These are phyloP conservation scores for Aspergillus arachidicola DNA, from an alignment of 2,329 filamentous ascomycete genomes.

Conservation along the genomic window DNA sequence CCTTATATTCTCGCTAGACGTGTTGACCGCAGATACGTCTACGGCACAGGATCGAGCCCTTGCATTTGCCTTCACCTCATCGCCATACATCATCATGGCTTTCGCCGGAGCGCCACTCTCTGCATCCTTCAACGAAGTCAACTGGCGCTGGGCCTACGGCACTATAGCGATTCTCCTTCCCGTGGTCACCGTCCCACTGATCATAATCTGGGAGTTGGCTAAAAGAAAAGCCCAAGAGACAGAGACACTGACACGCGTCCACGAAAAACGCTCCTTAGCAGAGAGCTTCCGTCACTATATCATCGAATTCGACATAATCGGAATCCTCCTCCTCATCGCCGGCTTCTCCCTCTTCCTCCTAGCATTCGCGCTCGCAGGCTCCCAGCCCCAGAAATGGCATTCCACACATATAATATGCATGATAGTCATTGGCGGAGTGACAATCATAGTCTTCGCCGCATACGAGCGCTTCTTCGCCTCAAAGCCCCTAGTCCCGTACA, in stretches of 20 bases:
- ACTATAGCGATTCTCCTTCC: slow-evolving; percentile 62
- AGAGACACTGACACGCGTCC: slow-evolving; percentile 48
- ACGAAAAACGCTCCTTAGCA: slow-evolving; percentile 41
- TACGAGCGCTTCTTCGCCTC: slow-evolving; percentile 56
- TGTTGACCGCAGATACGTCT: slow-evolving; percentile 64
- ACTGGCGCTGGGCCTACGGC: slow-evolving; percentile 65
- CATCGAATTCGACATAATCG: slow-evolving; percentile 62
- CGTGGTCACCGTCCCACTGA: slow-evolving; percentile 56
- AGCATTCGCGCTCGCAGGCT: slow-evolving; percentile 53
- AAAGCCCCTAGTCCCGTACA: slow-evolving; percentile 7
- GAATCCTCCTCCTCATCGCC: slow-evolving; percentile 59
- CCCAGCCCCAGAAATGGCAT: slow-evolving; percentile 41
- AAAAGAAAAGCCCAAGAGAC: slow-evolving; percentile 55
- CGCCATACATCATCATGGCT: slow-evolving; percentile 63
- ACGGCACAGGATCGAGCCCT: slow-evolving; percentile 60
- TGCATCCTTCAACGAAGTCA: slow-evolving; percentile 51
- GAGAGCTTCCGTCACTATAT: slow-evolving; percentile 54
- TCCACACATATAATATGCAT: slow-evolving; percentile 52
- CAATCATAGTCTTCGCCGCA: slow-evolving; percentile 55
- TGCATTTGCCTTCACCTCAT: slow-evolving; percentile 59
- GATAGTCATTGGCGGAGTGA: slow-evolving; percentile 54
- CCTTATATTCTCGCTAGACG: slow-evolving; percentile 55
- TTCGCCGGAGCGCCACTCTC: slow-evolving; percentile 58
- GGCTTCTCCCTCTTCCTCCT: slow-evolving; percentile 54
- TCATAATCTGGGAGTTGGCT: slow-evolving; percentile 54